phyloP scores from a whole-genome alignment of 2,329 filamentous ascomycete species.

The Trichoderma brevicompactum region DNA sequence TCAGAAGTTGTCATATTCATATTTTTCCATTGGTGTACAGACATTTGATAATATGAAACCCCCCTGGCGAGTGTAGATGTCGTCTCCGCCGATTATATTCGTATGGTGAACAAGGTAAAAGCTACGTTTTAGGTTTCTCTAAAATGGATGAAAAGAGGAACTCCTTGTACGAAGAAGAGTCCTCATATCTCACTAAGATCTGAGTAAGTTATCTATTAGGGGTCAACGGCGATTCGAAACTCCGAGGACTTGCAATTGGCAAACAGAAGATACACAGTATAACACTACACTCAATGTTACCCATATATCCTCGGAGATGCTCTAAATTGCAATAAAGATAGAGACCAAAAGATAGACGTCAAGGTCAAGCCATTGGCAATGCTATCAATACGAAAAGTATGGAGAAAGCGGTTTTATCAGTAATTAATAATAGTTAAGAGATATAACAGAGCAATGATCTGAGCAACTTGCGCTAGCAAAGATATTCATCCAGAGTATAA shows the following conservation, averaged over 20 bases:
- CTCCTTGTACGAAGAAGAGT: too few relatives aligned
- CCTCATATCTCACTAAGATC: too few relatives aligned
- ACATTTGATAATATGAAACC: neutral
- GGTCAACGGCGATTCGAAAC: neutral
- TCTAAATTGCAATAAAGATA: neutral
- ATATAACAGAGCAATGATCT: too few relatives aligned
- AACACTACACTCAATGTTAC: neutral
- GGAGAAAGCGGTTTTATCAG: too few relatives aligned
- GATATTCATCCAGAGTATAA: too few relatives aligned
- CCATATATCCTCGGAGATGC: neutral
- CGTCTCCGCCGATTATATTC: neutral
- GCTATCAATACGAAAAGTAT: too few relatives aligned
- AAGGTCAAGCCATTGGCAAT: too few relatives aligned
- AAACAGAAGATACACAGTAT: too few relatives aligned
- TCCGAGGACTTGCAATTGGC: constrained; percentile 10
- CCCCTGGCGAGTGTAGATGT: neutral
- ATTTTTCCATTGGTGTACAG: neutral
- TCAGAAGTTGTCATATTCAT: neutral
- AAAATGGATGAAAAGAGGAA: neutral
- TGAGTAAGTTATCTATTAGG: too few relatives aligned
- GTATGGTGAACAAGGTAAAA: neutral
- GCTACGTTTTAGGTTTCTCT: neutral
- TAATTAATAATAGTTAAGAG: too few relatives aligned
- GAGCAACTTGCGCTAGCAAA: too few relatives aligned
- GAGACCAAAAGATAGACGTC: too few relatives aligned